phyloP scores from a whole-genome alignment of 2,329 filamentous ascomycete species.

The Boeremia exigua region DNA sequence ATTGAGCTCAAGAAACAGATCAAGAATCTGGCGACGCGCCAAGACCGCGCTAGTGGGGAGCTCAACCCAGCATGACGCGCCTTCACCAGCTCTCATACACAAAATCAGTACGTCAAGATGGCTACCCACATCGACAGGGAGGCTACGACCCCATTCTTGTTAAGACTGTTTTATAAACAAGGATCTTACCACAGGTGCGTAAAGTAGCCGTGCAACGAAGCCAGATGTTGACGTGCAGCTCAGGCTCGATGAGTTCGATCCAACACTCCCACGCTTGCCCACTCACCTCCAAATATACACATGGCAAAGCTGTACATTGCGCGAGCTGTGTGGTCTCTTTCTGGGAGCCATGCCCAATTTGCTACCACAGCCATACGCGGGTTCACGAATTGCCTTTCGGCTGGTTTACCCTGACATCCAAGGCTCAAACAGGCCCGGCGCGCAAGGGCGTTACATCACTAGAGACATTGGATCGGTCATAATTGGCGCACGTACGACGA shows the following conservation, averaged over 20 bases:
- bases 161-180: constrained; percentile 83
- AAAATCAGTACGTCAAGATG: constrained; percentile 36
- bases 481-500: constrained; percentile 58
- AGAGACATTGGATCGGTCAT: constrained; percentile 86
- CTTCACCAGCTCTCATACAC: constrained; percentile 1
- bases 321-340: constrained; percentile 80
- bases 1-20: background rate
- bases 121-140: constrained; percentile 65
- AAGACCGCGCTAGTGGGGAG: constrained; percentile 29
- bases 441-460: constrained; percentile 69
- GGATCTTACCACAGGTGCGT: constrained; percentile 74
- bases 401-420: constrained; percentile 81
- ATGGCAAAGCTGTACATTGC: constrained; percentile 80
- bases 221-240: background rate
- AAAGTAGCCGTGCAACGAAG: too few relatives aligned
- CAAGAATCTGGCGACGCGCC: constrained; percentile 10
- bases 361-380: constrained; percentile 75
- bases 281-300: constrained; percentile 82
- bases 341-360: constrained; percentile 70
- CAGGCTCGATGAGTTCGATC: constrained; percentile 73
- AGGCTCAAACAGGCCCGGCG: constrained; percentile 49
- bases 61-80: constrained; percentile 16
- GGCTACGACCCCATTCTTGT: constrained; percentile 77
- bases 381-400: constrained; percentile 86
- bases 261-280: constrained; percentile 61